Base-by-base conservation (phyloP, 2,329 filamentous ascomycete species). In the Cordyceps farinosa region DNA sequence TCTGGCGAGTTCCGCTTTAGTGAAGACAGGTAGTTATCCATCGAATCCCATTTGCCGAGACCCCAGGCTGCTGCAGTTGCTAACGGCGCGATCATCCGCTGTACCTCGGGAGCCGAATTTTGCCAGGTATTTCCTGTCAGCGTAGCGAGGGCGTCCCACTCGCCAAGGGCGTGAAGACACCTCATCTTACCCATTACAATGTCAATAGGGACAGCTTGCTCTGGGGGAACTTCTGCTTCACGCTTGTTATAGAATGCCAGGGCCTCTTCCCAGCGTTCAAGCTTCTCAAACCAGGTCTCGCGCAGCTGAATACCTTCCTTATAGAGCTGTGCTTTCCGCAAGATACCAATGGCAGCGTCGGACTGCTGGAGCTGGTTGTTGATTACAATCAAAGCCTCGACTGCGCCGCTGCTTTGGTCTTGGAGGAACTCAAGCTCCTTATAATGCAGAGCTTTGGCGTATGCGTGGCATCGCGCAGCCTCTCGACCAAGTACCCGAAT, bases 171-270 rank as follows among this genome's bases (percentile, higher is more conserved):
- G 74, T 99, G 95, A 67, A 98, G 79, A 82, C 95, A 99, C 54
- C 95, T 88, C 95, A 99, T 99, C 78, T 99, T 99, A 68, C 95
- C 95, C 93, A 99, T 98, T 40, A 96, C 92, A 61, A 99, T 92
- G 65, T 98, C 95, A 65, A 99, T 92, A 0, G 92, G 92, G 0
- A 81, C 77, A 1, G 79, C 73, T 65, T 83, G 78, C 62, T 85
- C 83, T 2, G 79, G 75, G 0, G 82, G 80, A 36, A 91, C 82
- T 67, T 92, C 88, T 58, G 80, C 77, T 70, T 97, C 94, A 51
- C 94, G 90, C 72, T 91, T 89, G 70, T 95, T 91, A 72, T 98
- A 98, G 54, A 95, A 96, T 52, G 89, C 87, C 62, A 99, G 81
- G 3, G 95, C 95, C 76, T 99, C 96, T 68, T 99, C 96, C 96